Evolutionary conservation across 768 basidiomycete genomes (phyloP).

Genomic region (Phallus indusiatus): DNA sequence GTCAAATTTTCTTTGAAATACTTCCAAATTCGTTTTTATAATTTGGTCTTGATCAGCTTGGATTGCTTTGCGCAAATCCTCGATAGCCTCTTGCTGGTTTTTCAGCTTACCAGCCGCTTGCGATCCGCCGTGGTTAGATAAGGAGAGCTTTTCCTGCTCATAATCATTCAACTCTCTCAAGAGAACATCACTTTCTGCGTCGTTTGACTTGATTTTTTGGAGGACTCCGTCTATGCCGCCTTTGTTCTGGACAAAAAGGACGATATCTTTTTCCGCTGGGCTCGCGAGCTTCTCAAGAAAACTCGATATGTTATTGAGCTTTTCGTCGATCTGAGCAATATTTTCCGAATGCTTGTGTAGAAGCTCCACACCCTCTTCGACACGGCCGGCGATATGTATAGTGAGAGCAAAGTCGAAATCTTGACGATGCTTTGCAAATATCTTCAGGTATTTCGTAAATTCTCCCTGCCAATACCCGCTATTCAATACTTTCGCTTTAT

Average conservation of each 20-base stretch:
- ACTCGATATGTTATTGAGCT: background rate
- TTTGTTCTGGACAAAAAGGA: background rate
- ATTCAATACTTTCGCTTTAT: conserved; percentile 22
- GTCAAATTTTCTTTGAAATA: conserved; percentile 39
- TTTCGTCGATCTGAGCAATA: background rate
- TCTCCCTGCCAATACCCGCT: conserved; percentile 28
- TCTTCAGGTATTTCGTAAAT: conserved; percentile 20
- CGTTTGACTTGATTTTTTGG: background rate
- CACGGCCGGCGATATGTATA: conserved; percentile 19
- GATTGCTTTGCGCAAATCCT: conserved; percentile 19
- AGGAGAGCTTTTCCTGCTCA: background rate
- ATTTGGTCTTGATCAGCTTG: conserved; percentile 14
- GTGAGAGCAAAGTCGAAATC: conserved; percentile 23
- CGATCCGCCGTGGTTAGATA: background rate
- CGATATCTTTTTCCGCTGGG: background rate
- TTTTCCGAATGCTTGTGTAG: background rate
- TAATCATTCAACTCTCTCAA: background rate
- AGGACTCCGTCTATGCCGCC: background rate
- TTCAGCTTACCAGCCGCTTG: background rate
- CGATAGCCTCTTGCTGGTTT: background rate
- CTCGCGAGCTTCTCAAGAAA: background rate
- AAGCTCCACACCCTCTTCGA: conserved; percentile 12
- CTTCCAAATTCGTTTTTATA: conserved; percentile 29
- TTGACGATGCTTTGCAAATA: conserved; percentile 17
- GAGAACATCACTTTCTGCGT: background rate